Evolutionary conservation across 805 yeast species (phyloP).

Genomic region (Ogataea angusta): DNA sequence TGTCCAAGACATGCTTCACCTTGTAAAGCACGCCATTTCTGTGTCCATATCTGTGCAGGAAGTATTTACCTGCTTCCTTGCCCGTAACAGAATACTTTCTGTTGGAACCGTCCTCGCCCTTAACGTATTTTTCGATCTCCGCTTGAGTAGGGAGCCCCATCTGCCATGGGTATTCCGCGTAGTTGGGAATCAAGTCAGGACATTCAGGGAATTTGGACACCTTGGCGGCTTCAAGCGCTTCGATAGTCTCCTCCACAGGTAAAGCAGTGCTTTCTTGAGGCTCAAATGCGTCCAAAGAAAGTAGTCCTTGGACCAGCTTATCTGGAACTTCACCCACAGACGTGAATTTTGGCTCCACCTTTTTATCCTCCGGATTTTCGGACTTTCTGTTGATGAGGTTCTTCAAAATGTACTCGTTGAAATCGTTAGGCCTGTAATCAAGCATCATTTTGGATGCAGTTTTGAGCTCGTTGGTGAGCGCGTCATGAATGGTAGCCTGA

Average conservation of each 20-base stretch:
- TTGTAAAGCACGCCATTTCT: conserved; percentile 63
- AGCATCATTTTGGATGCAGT: conserved; percentile 75
- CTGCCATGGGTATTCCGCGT: conserved; percentile 47
- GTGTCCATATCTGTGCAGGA: conserved; percentile 45
- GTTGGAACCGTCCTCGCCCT: conserved; percentile 64
- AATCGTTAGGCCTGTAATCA: conserved; percentile 43
- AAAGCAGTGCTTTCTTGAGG: conserved; percentile 19
- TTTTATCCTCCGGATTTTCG: conserved; percentile 24
- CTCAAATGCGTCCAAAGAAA: conserved; percentile 25
- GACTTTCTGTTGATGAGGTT: conserved; percentile 48
- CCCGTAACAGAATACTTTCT: conserved; percentile 68
- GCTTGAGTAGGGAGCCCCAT: conserved; percentile 79
- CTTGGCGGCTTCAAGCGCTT: conserved; percentile 32
- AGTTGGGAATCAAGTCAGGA: conserved; percentile 35
- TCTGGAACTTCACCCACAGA: conserved; percentile 68
- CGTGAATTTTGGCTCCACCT: conserved; percentile 22
- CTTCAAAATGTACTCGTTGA: conserved; percentile 51
- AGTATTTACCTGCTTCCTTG: conserved; percentile 63
- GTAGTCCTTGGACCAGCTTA: conserved; percentile 53
- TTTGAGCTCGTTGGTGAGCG: conserved; percentile 68
- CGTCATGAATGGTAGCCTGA: conserved; percentile 54
- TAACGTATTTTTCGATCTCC: conserved; percentile 61
- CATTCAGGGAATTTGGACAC: conserved; percentile 37
- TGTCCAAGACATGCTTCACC: conserved; percentile 54
- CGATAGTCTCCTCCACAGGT: conserved; percentile 19